phyloP scores from a whole-genome alignment of 164 flowering plant genomes.

The Dillenia turbinata region DNA sequence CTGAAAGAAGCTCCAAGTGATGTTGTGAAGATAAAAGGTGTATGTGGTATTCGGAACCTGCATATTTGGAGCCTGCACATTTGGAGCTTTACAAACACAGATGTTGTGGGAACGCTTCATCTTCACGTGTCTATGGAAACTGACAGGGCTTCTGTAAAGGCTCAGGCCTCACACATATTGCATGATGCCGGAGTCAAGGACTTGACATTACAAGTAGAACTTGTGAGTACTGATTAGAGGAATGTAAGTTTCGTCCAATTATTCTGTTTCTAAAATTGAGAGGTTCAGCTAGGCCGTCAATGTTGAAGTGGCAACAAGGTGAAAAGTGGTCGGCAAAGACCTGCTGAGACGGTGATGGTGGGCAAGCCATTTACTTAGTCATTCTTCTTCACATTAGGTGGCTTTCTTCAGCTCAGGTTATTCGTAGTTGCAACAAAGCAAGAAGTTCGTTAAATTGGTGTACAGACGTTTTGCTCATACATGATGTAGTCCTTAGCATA shows the following conservation, averaged over 20 bases:
- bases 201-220: constrained; percentile 76
- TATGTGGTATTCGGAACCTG: constrained; percentile 54
- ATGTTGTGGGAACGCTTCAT: constrained; percentile 78
- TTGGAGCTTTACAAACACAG: constrained; percentile 92
- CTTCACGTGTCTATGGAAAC: constrained; percentile 59
- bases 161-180: constrained; percentile 42
- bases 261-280: too few relatives aligned
- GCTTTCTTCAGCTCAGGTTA: too few relatives aligned
- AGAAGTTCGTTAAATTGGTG: too few relatives aligned
- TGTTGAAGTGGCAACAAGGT: too few relatives aligned
- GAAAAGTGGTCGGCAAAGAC: too few relatives aligned
- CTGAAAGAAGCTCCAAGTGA: constrained; percentile 48
- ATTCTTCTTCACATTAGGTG: too few relatives aligned
- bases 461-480: too few relatives aligned
- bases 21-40: constrained; percentile 52
- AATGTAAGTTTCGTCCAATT: neutral
- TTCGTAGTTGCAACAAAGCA: too few relatives aligned
- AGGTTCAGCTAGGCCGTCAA: too few relatives aligned
- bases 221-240: constrained; percentile 22
- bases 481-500: too few relatives aligned
- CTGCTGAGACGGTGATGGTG: too few relatives aligned
- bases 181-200: constrained; percentile 75
- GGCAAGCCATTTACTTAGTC: too few relatives aligned
- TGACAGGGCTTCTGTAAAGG: constrained; percentile 49
- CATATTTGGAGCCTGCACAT: constrained; percentile 69